Evolutionary conservation across 2,329 filamentous ascomycete species (phyloP), one percentile per base, ranked within the genome.

Genomic region (Neonectria ditissima): DNA sequence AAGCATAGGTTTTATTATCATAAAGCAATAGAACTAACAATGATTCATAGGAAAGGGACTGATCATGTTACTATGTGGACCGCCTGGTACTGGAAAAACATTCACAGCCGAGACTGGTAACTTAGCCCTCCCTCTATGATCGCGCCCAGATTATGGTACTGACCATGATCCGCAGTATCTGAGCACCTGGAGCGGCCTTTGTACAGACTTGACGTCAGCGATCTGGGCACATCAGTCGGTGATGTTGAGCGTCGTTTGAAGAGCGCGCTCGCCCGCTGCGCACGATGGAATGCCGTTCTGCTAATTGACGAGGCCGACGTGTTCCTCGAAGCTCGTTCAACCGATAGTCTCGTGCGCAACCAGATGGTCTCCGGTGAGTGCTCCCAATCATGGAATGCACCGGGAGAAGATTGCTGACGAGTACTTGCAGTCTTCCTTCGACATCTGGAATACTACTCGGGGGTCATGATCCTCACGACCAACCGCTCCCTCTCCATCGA

Each of bases 401-500:
- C 0, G 0, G 3, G 14, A 18, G 10, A 18, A 16, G 13, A 1
- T 11, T 20, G 2, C 60, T 69, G 3, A 62, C 55, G 3, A n/a
- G n/a, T 5, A 4, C 0, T 10, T 37, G 1, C 32, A 69, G 66
- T 63, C 3, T 69, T 69, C 26, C 59, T 80, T 5, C 73, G 74
- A 0, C 55, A 74, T 0, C 39, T 80, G 4, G 78, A 80, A 54
- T 80, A 79, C 59, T 79, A 78, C 47, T 55, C 64, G 1, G 80
- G 80, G 0, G 68, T 80, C 28, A 65, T 81, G 10, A 77, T 78
- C 52, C 73, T 82, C 1, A 82, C 80, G 0, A 82, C 80, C 4
- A 83, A 82, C 65, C 75, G 79, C 2, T 76, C 79, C 8, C 75
- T 72, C 32, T 72, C 73, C 14, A 79, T 83, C 45, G 81, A 83